Base-by-base conservation (phyloP, 768 basidiomycete species). In the Mycena metata region DNA sequence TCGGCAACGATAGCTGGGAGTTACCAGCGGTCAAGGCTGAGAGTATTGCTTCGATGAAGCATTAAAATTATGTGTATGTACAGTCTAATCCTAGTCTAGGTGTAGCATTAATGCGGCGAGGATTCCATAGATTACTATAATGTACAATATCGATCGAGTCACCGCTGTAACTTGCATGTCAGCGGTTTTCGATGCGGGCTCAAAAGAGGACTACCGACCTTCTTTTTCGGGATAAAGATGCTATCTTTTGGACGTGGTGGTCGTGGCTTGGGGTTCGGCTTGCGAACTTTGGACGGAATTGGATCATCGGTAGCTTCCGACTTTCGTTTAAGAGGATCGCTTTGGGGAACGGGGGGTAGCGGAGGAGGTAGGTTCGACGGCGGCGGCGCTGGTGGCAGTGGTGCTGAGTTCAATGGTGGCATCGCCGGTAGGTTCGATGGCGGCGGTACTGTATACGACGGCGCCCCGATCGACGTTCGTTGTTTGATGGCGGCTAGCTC, bases 1-100 rank as follows among this genome's bases (percentile, higher is more conserved):
- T 96, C 77, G 95, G 95, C 12, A 90, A 91, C 43, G 89, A 91
- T 35, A 89, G 89, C 9, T 96, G 96, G 90, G 94, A 97, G 77
- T 79, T 99, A 63, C 95, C 96, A 35, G 86, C 94, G 3, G 83
- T 95, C 10, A 84, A 83, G 71, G 84, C 81, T 24, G 79, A 79
- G 35, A 63, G 19, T 35, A 55, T 61, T 51, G n/a, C n/a, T n/a
- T n/a, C 45, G 41, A 43, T 54, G 54, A 71, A 47, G 58, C 69
- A 60, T 67, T 71, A 70, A 56, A 61, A 64, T 62, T 54, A 66
- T 54, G 30, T 52, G 21, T 33, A 61, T 47, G 59, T 65, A 62
- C 15, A 33, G 56, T 46, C 49, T 65, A 54, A 30, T 66, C 9
- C 51, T 19, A 69, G 9, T 67, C 30, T 36, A 60, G 15, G 49